These are phyloP conservation scores for Collariella sp. DNA, from an alignment of 495 filamentous ascomycete species.

Conservation along the genomic window DNA sequence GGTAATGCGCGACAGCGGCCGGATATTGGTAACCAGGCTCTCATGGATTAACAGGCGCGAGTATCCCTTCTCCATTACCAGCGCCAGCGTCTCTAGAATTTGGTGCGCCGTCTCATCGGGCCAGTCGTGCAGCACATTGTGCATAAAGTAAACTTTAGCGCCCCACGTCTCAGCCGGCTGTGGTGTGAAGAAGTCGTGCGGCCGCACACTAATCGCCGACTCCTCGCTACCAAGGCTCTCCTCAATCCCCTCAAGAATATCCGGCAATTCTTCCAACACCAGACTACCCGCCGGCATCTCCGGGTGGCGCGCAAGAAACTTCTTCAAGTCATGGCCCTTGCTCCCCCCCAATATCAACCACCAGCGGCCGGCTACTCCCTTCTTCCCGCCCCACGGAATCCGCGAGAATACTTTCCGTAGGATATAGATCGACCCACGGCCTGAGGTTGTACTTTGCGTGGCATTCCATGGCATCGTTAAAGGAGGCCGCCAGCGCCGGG, in stretches of 20 bases:
- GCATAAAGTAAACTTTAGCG: slow-evolving; percentile 37
- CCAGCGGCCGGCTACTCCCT: slow-evolving; percentile 28
- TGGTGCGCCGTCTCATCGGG: slow-evolving; percentile 31
- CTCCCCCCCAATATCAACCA: slow-evolving; percentile 43
- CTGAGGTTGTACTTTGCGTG: slow-evolving; percentile 20
- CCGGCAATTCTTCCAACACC: slow-evolving; percentile 39
- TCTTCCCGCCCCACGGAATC: slow-evolving; percentile 5
- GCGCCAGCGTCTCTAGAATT: slow-evolving; percentile 32
- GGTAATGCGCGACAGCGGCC: slow-evolving; percentile 38
- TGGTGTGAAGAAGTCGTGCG: slow-evolving; percentile 37
- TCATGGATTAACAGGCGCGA: slow-evolving; percentile 46
- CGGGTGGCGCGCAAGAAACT: slow-evolving; percentile 30
- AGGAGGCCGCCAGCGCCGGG: slow-evolving; percentile 12
- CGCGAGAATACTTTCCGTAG: slow-evolving; percentile 7
- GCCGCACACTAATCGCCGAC: slow-evolving; percentile 23
- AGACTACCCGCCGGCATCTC: slow-evolving; percentile 25
- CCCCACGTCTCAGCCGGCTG: slow-evolving; percentile 32
- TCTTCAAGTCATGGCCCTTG: slow-evolving; percentile 35
- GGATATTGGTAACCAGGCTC: slow-evolving; percentile 39
- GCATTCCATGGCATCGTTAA: slow-evolving; percentile 23
- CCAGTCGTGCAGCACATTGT: slow-evolving; percentile 44
- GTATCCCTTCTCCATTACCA: slow-evolving; percentile 43
- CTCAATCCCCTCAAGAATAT: slow-evolving; percentile 26
- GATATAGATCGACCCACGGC: slow-evolving; percentile 23
- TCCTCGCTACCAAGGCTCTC: background rate